Evolutionary conservation across 73 alveolate genomes (phyloP).

Genomic region (Paramecium octaurelia): DNA sequence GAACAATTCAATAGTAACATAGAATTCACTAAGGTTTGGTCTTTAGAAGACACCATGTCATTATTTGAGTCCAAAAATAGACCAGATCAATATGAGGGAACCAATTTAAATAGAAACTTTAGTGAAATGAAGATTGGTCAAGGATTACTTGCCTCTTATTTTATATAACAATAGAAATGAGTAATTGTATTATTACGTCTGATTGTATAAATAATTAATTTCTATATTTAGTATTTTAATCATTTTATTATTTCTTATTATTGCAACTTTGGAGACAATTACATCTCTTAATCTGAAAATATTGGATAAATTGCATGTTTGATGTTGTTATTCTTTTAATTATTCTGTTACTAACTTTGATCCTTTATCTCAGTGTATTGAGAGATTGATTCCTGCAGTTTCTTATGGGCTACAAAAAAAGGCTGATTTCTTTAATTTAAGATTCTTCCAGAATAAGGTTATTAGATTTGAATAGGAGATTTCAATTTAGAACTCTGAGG

Average conservation of each 20-base stretch:
- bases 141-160: not conserved
- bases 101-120: not conserved
- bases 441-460: constrained; percentile 11
- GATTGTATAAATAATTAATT: not conserved
- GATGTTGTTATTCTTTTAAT: not conserved
- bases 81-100: not conserved
- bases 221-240: not conserved
- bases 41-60: not conserved
- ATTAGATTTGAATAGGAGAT: not conserved
- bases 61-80: not conserved
- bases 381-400: not conserved
- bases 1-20: not conserved
- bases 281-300: not conserved
- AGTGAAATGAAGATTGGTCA: not conserved
- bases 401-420: constrained; percentile 7
- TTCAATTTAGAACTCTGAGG: not conserved
- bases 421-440: not conserved
- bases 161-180: not conserved
- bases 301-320: not conserved
- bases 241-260: not conserved
- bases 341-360: not conserved
- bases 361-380: not conserved
- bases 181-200: not conserved
- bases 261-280: not conserved
- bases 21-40: constrained; percentile 16